Base-by-base conservation (phyloP, 176 grass and related monocot species). In the Carex pumila region DNA sequence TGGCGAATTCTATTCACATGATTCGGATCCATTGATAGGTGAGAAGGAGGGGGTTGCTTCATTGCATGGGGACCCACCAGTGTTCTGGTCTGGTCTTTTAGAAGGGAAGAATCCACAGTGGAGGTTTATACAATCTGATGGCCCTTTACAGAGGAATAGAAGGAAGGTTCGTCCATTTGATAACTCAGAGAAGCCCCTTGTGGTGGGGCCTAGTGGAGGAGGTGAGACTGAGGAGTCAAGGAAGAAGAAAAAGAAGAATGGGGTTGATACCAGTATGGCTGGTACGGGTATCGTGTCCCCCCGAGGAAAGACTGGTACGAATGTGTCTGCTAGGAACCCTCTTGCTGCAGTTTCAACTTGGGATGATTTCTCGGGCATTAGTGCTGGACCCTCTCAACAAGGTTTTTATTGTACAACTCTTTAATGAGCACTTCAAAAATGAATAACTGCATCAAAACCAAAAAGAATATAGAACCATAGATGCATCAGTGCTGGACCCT, bases 71-170 rank as follows among this genome's bases (percentile, higher is more conserved):
- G 95, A 98, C 82, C 80, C 92, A 65, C 84, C 58, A 30, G 89
- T 81, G 53, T 97, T 94, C 82, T 98, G 95, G 95, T 91, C 77
- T 53, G 81, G 62, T 93, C 92, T 98, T 75, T 85, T 98, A 58
- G 82, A 85, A 62, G 87, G 86, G 61, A 97, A 85, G 71, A 90
- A 41, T 79, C 90, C 87, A 87, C 63, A 43, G 32, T 98, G 95
- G 95, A 88, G 84, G 65, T 87, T 90, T 88, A 86, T 98, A 89
- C 83, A 82, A 65, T 61, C 25, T 29, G 80, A 88, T 89, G 90
- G 89, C 21, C 89, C 86, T 84, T 77, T 73, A 72, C 89, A 92
- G 80, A 90, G 95, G 86, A 87, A 82, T 71, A 80, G 91, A 66
- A 91, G 92, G 92, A 98, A 94, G 80, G 74, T 93, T 81, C 90